Evolutionary conservation across 176 grass and related monocot genomes (phyloP), one percentile per base, ranked within the genome.

Genomic region (Juncus inflexus): DNA sequence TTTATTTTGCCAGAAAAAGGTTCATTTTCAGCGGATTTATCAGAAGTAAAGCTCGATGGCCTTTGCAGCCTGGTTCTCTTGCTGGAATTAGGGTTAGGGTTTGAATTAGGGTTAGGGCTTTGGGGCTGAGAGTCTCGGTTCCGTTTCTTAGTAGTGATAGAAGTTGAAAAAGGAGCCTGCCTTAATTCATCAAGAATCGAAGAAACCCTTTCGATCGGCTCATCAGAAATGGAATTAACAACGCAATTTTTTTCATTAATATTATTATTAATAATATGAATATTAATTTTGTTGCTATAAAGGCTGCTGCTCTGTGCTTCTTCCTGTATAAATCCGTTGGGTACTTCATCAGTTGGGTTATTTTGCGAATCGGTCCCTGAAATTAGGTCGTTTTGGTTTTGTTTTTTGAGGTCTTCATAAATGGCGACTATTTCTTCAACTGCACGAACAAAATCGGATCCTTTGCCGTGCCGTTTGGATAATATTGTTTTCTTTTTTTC

Each of bases 401-500:
- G 77, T 65, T 79, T 91, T 75, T 91, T 97, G 59, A 71, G 60
- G 74, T 83, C 80, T 80, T 97, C 94, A 78, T 80, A 97, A 12
- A 82, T 62, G 72, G 85, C 82, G 56, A 97, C 81, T 75, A 97
- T 97, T 79, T 97, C 94, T 67, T 91, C 86, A 57, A 97, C 76
- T 50, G 94, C 94, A 64, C 85, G 77, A 15, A 89, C 82, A 91
- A 97, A 97, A 83, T 97, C 85, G 62, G 94, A 84, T 42, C 88
- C 94, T 86, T 84, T 97, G 37, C 94, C 88, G 36, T 97, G 85
- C 55, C 83, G 64, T 50, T 91, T 97, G 66, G 76, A 64, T 61
- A 91, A 83, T 69, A 97, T 77, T 60, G 75, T 75, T 82, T 77
- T 97, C 83, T 89, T 97, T 83, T 91, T 97, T 77, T 97, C 94